Evolutionary conservation across 345 rosid genomes (phyloP).

Genomic region (Citropsis articulata): DNA sequence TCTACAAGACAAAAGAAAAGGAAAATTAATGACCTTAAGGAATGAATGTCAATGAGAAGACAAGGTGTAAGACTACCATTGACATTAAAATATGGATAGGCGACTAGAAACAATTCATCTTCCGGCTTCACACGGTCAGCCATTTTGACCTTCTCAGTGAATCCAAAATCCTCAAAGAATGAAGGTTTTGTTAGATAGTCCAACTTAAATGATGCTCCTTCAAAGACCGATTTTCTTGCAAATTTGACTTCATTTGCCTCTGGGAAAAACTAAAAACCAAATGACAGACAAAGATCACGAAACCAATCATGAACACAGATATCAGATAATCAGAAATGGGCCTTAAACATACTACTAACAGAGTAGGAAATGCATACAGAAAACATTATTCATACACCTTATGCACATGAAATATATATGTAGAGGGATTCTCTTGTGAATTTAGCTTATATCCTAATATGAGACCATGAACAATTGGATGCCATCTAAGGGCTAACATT

Average conservation of each 20-base stretch:
- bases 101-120: constrained; percentile 74
- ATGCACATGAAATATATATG: not conserved
- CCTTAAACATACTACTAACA: too few relatives aligned
- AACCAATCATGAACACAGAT: too few relatives aligned
- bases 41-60: constrained; percentile 6
- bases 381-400: not conserved
- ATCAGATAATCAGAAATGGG: too few relatives aligned
- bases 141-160: constrained; percentile 77
- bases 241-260: too few relatives aligned
- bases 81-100: constrained; percentile 90
- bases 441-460: not conserved
- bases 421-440: not conserved
- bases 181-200: too few relatives aligned
- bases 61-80: constrained; percentile 43
- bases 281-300: too few relatives aligned
- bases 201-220: too few relatives aligned
- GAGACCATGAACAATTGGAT: not conserved
- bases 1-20: constrained; percentile 41
- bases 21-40: constrained; percentile 2
- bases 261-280: too few relatives aligned
- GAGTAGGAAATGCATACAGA: not conserved
- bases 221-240: too few relatives aligned
- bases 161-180: constrained; percentile 83
- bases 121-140: constrained; percentile 73
- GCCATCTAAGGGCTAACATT: not conserved